Conservation (phyloP, 805 yeast species). For the Metschnikowia rubicola region DNA sequence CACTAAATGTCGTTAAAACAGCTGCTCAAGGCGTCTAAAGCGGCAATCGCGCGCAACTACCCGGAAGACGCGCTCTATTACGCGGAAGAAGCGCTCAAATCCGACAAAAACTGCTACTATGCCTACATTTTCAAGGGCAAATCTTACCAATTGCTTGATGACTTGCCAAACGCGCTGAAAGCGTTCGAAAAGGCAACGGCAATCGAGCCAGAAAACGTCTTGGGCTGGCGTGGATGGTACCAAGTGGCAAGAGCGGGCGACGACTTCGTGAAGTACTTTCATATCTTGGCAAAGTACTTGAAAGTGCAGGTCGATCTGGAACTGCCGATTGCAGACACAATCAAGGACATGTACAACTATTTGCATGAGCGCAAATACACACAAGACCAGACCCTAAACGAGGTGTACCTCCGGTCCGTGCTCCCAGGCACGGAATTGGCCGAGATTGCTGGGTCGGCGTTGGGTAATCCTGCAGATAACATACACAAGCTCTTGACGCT, state of each 20-base stretch:
- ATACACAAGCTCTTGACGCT: conserved; percentile 43
- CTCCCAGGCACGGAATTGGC: conserved; percentile 58
- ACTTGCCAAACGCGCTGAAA: conserved; percentile 36
- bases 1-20: conserved; percentile 23
- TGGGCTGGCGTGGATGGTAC: conserved; percentile 82
- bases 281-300: conserved; percentile 43
- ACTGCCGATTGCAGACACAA: conserved; percentile 46
- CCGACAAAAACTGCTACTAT: conserved; percentile 56
- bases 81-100: conserved; percentile 51
- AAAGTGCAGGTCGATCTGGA: conserved; percentile 40
- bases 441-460: conserved; percentile 43
- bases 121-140: conserved; percentile 75
- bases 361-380: conserved; percentile 34
- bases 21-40: conserved; percentile 38
- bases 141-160: conserved; percentile 47
- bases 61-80: conserved; percentile 59
- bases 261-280: conserved; percentile 45
- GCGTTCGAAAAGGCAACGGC: conserved; percentile 49
- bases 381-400: conserved; percentile 32
- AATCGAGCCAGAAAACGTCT: conserved; percentile 47
- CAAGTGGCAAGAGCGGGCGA: conserved; percentile 38
- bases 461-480: conserved; percentile 47
- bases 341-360: conserved; percentile 46
- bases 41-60: conserved; percentile 52
- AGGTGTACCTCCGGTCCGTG: conserved; percentile 46